Evolutionary conservation across 2,329 filamentous ascomycete species (phyloP).

Genomic region (Pyrenochaeta sp.): DNA sequence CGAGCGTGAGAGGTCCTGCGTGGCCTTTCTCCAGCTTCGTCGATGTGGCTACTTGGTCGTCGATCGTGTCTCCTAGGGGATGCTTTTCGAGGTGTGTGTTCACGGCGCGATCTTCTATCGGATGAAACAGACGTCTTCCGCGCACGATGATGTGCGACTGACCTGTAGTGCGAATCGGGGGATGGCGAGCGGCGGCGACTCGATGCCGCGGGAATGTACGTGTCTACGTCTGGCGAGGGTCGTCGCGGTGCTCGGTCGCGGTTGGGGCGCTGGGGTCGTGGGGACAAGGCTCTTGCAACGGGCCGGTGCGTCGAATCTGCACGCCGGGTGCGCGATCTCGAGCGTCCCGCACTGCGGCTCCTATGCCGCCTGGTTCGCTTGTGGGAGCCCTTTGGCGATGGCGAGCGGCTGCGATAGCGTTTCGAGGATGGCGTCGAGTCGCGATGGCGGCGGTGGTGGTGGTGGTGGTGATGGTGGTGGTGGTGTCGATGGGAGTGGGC

Average conservation of each 20-base stretch:
- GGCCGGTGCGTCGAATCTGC: conserved; percentile 39
- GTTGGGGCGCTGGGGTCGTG: conserved; percentile 38
- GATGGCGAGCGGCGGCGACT: conserved; percentile 54
- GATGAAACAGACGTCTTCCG: conserved; percentile 44
- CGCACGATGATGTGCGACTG: conserved; percentile 36
- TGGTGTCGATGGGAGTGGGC: conserved; percentile 42
- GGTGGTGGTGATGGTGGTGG: conserved; percentile 39
- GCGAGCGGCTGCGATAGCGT: conserved; percentile 49
- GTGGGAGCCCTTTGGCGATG: conserved; percentile 44
- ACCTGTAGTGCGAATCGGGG: conserved; percentile 48
- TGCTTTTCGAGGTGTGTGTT: conserved; percentile 34
- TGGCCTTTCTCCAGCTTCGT: conserved; percentile 28
- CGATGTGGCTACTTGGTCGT: conserved; percentile 33
- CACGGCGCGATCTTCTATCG: conserved; percentile 40
- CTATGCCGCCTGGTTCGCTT: conserved; percentile 45
- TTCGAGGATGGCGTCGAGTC: conserved; percentile 50
- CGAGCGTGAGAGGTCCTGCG: conserved; percentile 25
- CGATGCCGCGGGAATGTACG: conserved; percentile 41
- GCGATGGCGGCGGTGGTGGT: conserved; percentile 38
- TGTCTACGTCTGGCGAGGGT: conserved; percentile 47
- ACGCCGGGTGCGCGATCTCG: conserved; percentile 44
- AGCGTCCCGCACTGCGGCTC: conserved; percentile 47
- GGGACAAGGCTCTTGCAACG: conserved; percentile 42
- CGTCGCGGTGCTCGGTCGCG: conserved; percentile 44
- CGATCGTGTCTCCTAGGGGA: conserved; percentile 41